Base-by-base conservation (phyloP, 768 basidiomycete species). In the Termitomyces sp. region DNA sequence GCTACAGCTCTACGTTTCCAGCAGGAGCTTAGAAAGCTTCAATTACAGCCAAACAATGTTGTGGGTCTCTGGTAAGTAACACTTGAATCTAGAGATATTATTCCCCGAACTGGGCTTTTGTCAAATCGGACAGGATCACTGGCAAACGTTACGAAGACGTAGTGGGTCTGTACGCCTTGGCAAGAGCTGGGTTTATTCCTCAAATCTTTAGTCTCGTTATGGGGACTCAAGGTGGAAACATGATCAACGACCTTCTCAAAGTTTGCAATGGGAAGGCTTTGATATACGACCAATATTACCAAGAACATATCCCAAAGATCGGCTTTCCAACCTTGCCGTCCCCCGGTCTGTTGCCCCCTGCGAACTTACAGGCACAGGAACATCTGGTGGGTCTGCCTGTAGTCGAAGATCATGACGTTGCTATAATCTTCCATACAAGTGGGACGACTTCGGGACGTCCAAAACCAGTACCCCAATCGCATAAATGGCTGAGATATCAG, bases 401-500 rank as follows among this genome's bases (percentile, higher is more conserved):
- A 9, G 56, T 44, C 5, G 40, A 61, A 13, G 60, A 57, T 2
- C 46, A 57, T 18, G 56, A 61, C 12, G 38, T 57, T 18, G 60
- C 60, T n/a, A 41, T 57, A 23, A 61, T 61, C 26, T 61, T 61
- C 38, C 60, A 61, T 53, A 61, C 60, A 16, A 61, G 55, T 30
- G 57, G 60, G 38, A 61, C 60, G 13, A 61, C 60, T 33, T 56
- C 50, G 7, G 60, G 60, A 32, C 49, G 60, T 12, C 60, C 60
- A 13, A 61, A 61, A 41, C 55, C 60, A 13, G 56, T 61, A 14
- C 55, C 55, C 2, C 60, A 61, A 49, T 40, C 56, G 3, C 60
- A 61, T 50, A 47, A 43, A 26, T 61, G 60, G 60, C 43, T 61
- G 16, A 51, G 26, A 28, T 61, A 43, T 28, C 60, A 61, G 10